phyloP scores from a whole-genome alignment of 1,284 basidiomycete species.

The Gymnopus androsaceus region DNA sequence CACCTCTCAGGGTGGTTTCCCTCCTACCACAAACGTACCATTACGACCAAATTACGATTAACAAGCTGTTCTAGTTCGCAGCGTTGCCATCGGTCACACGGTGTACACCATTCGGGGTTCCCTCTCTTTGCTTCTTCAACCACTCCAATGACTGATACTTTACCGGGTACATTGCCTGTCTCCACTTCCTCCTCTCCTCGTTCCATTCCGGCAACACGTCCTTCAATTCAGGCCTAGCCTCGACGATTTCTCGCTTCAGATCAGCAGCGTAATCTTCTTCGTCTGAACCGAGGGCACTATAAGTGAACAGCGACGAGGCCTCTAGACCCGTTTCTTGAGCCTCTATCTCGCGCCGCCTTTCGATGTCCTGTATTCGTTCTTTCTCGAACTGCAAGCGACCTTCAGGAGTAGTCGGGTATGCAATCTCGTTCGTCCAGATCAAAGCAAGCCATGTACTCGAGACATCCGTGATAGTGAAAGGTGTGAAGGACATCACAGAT shows the following conservation, averaged over 20 bases:
- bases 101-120: background rate
- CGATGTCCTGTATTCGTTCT: conserved; percentile 5
- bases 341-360: background rate
- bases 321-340: background rate
- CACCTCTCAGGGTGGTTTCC: too few relatives aligned
- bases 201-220: conserved; percentile 10
- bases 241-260: conserved; percentile 12
- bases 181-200: conserved; percentile 6
- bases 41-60: too few relatives aligned
- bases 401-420: conserved; percentile 5
- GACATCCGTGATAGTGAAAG: conserved; percentile 16
- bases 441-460: conserved; percentile 13
- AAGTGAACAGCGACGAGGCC: conserved; percentile 11
- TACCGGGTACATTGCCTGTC: conserved; percentile 13
- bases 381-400: conserved; percentile 11
- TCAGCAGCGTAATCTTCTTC: conserved; percentile 15
- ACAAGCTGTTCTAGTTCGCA: background rate
- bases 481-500: conserved; percentile 9
- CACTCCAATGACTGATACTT: conserved; percentile 15
- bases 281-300: conserved; percentile 8
- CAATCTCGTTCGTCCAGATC: conserved; percentile 9
- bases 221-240: conserved; percentile 9
- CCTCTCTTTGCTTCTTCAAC: conserved; percentile 4
- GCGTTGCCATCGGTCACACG: background rate
- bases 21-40: too few relatives aligned